Base-by-base conservation (phyloP, 2,329 filamentous ascomycete genomes). In the Fusarium verticillioides region DNA sequence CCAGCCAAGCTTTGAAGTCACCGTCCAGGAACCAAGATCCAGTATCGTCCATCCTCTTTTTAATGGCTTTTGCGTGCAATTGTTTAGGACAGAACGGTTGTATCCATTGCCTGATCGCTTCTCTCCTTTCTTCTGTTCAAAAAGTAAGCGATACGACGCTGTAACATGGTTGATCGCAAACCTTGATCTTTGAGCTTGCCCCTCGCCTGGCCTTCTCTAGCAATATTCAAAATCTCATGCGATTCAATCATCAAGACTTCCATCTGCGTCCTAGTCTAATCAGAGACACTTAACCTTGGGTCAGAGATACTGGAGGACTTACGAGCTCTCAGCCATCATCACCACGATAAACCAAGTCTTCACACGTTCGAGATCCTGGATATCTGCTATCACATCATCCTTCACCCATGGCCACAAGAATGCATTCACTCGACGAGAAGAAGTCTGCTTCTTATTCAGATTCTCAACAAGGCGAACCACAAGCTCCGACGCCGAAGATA, bases 31-130 rank as follows among this genome's bases (percentile, higher is more conserved):
- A 15, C 49, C 49, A 52, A 5, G 30, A 21, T 2, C 49, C 49
- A 7, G 49, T 52, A 7, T 3, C n/a, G 0, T 7, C 2, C 32
- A 52, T 52, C 16, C 5, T 52, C 6, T 52, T 52, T 5, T 19
- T 13, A 2, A 10, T 1, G 0, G 32, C 32, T 15, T 36, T 36
- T 0, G n/a, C 16, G 0, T 52, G 49, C 0, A 52, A 0, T 0
- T 15, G 32, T 2, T 23, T 19, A 0, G 49, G 32, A 5, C 3
- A 15, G 0, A 52, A 15, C 0, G 16, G 49, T 3, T 52, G 49
- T 2, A 52, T 26, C 49, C 49, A 52, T 5, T 52, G 16, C 5
- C n/a, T 7, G 1, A 21, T 21, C 32, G 0, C 21, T 7, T 23
- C 3, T 36, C 49, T 26, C 11, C 0, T 26, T 19, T 52, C 49